These are phyloP conservation scores for Apophysomyces variabilis DNA, from an alignment of 371 early-diverging fungal genomes.

Conservation along the genomic window DNA sequence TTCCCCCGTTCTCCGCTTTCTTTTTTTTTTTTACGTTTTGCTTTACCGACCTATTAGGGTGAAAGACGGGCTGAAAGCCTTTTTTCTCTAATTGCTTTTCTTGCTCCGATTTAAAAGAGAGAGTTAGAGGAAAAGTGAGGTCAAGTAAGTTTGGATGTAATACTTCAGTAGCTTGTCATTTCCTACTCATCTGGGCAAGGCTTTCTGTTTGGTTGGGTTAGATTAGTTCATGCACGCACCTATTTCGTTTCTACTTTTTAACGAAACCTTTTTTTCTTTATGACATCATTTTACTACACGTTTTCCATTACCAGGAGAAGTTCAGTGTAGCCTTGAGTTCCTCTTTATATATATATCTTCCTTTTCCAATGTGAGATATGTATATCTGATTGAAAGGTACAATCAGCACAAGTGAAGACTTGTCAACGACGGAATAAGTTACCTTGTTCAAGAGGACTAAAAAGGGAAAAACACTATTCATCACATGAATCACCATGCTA, in stretches of 20 bases:
- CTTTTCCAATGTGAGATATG: no score
- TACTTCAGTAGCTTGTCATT: neutral
- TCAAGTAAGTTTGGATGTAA: neutral
- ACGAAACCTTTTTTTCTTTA: neutral
- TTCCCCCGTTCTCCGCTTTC: slow-evolving; percentile 1
- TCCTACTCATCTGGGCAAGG: neutral
- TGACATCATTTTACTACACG: slow-evolving; percentile 8
- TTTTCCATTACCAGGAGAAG: slow-evolving; percentile 11
- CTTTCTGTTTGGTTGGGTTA: neutral
- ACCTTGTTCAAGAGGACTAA: neutral
- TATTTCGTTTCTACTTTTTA: no score
- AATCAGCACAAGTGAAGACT: neutral
- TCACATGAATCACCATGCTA: slow-evolving; percentile 11
- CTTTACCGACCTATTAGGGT: neutral
- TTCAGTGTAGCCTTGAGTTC: neutral
- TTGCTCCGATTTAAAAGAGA: slow-evolving; percentile 2
- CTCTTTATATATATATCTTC: no score
- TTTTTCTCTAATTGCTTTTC: neutral
- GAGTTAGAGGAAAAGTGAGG: no score
- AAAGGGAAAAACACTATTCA: neutral
- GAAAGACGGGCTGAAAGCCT: no score
- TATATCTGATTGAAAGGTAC: no score
- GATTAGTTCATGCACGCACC: neutral
- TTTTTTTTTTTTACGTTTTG: neutral
- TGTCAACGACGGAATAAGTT: neutral